Conservation (phyloP, 2,329 filamentous ascomycete genomes). For the Hirsutella rhossiliensis region DNA sequence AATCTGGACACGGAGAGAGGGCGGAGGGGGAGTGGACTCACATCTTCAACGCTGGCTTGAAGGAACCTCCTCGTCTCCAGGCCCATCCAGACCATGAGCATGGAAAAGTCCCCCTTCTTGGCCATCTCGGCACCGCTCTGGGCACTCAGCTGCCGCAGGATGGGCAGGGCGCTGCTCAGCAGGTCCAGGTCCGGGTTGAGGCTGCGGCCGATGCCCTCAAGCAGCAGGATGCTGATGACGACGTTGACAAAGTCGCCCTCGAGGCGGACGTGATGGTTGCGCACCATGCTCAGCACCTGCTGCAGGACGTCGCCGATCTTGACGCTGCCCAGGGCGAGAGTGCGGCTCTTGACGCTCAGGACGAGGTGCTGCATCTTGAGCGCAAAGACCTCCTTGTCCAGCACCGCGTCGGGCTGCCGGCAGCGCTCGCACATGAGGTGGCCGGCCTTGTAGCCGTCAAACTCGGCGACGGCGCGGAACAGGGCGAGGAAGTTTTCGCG, state of each 20-base stretch:
- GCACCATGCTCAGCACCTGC: slow-evolving; percentile 83
- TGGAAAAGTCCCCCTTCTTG: slow-evolving; percentile 63
- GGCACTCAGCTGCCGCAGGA: slow-evolving; percentile 75
- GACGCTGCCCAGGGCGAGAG: slow-evolving; percentile 84
- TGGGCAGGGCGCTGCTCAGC: slow-evolving; percentile 75
- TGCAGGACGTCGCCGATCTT: slow-evolving; percentile 94
- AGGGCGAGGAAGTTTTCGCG: slow-evolving; percentile 86
- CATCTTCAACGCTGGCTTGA: slow-evolving; percentile 81
- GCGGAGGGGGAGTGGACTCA: slow-evolving; percentile 39
- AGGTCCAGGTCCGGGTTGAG: slow-evolving; percentile 82
- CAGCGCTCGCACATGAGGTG: slow-evolving; percentile 94
- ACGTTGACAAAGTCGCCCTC: slow-evolving; percentile 99
- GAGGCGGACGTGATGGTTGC: slow-evolving; percentile 80
- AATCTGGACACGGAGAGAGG: neutral
- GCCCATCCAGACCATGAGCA: slow-evolving; percentile 86
- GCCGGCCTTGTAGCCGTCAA: slow-evolving; percentile 91
- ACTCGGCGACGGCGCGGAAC: slow-evolving; percentile 91
- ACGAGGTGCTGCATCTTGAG: slow-evolving; percentile 96
- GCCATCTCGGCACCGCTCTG: slow-evolving; percentile 60
- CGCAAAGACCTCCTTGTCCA: slow-evolving; percentile 83
- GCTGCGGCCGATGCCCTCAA: slow-evolving; percentile 86
- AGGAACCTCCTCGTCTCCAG: slow-evolving; percentile 81
- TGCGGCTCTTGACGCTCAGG: slow-evolving; percentile 77
- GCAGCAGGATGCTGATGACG: slow-evolving; percentile 81
- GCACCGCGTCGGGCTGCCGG: slow-evolving; percentile 79